A percentile compares a stretch with the other conserved stretches of the same genome.
Evolutionary conservation across 2,329 filamentous ascomycete species (phyloP).

Genomic region (Neocucurbitaria cava): DNA sequence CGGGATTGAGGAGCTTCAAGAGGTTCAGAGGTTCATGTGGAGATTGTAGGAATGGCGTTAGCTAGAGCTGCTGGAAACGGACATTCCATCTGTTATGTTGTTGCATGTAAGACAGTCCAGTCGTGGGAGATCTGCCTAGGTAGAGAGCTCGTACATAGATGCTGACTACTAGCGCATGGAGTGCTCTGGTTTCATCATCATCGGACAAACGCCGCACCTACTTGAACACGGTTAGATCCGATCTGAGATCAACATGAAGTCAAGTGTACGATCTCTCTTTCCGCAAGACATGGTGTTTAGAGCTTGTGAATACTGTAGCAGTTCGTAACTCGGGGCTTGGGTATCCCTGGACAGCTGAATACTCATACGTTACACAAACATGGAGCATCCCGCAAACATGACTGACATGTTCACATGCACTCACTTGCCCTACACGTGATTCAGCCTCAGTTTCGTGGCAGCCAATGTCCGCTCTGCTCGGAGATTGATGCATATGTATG

Average conservation of each 20-base stretch:
- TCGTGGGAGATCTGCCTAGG: neutral
- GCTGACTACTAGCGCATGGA: slow-evolving; percentile 18
- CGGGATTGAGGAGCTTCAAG: slow-evolving; percentile 1
- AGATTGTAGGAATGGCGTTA: slow-evolving; percentile 7
- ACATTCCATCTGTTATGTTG: slow-evolving; percentile 15
- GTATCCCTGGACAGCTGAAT: neutral
- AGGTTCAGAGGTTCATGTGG: neutral
- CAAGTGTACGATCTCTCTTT: neutral
- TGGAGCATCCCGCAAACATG: slow-evolving; percentile 2
- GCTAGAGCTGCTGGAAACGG: slow-evolving; percentile 3
- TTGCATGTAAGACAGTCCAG: neutral
- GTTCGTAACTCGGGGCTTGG: neutral
- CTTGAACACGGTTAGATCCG: slow-evolving; percentile 4
- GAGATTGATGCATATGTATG: slow-evolving; percentile 1
- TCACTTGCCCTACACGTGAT: slow-evolving; percentile 7
- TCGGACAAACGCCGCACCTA: slow-evolving; percentile 19
- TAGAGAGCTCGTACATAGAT: slow-evolving; percentile 2
- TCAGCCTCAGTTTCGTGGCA: slow-evolving; percentile 10
- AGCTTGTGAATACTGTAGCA: neutral
- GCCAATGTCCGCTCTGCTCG: neutral
- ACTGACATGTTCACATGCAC: neutral
- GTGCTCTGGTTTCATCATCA: slow-evolving; percentile 30
- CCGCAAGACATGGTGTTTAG: neutral
- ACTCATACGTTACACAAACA: neutral
- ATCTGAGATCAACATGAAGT: neutral